Percentiles rank a stretch among this genome's conserved stretches.
Evolutionary conservation across 768 basidiomycete species (phyloP).

Genomic region (Kwoniella dendrophila): DNA sequence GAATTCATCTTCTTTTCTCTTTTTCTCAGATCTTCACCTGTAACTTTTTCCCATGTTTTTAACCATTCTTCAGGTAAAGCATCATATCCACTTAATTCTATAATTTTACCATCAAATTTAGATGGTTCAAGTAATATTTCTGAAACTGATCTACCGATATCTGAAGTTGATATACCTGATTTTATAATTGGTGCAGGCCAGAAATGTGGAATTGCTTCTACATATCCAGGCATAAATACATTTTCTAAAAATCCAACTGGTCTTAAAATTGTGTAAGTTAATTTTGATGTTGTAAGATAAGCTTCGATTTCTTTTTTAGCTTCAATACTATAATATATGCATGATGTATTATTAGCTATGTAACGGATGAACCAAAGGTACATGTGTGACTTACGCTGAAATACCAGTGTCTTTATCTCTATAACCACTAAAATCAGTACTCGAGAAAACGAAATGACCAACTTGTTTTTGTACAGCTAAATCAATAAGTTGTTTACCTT

Average conservation of each 20-base stretch:
- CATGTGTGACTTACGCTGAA: background rate
- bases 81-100: slow-evolving; percentile 1
- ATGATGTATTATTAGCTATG: no score
- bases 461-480: background rate
- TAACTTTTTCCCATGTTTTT: background rate
- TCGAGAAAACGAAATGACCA: slow-evolving; percentile 8
- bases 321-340: background rate
- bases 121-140: background rate
- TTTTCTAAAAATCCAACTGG: background rate
- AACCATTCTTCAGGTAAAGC: background rate
- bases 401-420: slow-evolving; percentile 2
- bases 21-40: slow-evolving; percentile 1
- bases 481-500: slow-evolving; percentile 1
- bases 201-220: background rate
- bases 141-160: background rate
- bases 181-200: background rate
- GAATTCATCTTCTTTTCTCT: background rate
- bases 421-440: background rate
- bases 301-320: slow-evolving; percentile 1
- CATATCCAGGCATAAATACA: background rate
- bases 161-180: background rate
- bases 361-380: background rate
- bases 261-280: background rate
- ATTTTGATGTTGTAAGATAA: background rate
- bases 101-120: background rate